A percentile compares a stretch with the other conserved stretches of the same genome.
Conservation (phyloP, 1,139 yeast species). For the Scheffersomyces illinoinensis region DNA sequence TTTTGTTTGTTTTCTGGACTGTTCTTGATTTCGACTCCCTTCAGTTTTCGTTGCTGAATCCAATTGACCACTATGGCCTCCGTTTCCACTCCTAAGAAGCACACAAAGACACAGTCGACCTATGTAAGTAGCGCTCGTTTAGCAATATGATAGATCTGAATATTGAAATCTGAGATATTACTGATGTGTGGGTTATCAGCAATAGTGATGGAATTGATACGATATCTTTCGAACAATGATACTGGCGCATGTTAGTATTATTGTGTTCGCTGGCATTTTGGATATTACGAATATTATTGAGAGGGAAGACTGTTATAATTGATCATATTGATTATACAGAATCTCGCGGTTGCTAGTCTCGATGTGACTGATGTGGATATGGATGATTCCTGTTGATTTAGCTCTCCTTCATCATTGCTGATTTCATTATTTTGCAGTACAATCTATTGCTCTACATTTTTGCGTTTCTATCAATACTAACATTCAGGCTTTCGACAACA, state of each 20-base stretch:
- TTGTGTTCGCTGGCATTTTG: neutral
- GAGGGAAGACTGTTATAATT: neutral
- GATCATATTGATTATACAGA: neutral
- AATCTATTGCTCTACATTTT: neutral
- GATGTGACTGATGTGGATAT: neutral
- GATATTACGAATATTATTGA: neutral
- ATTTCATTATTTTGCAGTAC: neutral
- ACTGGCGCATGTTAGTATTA: neutral
- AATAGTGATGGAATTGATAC: neutral
- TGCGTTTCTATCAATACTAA: neutral
- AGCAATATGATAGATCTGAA: neutral
- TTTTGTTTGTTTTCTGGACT: neutral
- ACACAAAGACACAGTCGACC: constrained; percentile 71
- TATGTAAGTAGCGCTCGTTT: constrained; percentile 43
- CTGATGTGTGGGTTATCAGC: neutral
- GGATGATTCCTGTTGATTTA: neutral
- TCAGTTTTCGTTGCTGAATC: neutral
- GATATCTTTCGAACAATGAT: neutral
- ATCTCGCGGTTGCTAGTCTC: neutral
- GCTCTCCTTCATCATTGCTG: neutral
- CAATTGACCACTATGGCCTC: constrained; percentile 6
- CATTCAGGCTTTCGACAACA: constrained; percentile 82
- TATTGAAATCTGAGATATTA: neutral
- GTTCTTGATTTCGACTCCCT: neutral
- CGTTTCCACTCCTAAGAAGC: constrained; percentile 48